These are phyloP conservation scores for Cryphonectria radicalis DNA, from an alignment of 2,329 filamentous ascomycete genomes.

Conservation along the genomic window DNA sequence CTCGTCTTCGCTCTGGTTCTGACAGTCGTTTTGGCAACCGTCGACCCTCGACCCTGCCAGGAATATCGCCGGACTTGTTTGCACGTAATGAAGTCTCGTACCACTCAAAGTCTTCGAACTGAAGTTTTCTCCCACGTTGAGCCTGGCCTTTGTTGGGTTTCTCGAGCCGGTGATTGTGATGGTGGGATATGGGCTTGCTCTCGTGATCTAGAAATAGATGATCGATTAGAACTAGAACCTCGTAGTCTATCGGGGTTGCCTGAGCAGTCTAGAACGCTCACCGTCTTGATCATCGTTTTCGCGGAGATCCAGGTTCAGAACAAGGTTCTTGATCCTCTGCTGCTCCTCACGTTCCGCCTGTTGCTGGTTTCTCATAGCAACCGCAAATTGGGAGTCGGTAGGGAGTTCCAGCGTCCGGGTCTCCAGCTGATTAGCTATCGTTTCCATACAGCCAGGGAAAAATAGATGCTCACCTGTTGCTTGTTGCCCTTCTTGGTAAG, in stretches of 20 bases:
- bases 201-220: slow-evolving; percentile 49
- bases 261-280: slow-evolving; percentile 50
- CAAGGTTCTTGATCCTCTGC: slow-evolving; percentile 96
- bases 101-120: slow-evolving; percentile 98
- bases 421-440: slow-evolving; percentile 47
- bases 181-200: slow-evolving; percentile 49
- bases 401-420: slow-evolving; percentile 89
- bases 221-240: slow-evolving; percentile 14
- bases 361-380: slow-evolving; percentile 95
- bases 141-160: slow-evolving; percentile 65
- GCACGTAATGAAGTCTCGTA: slow-evolving; percentile 50
- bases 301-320: slow-evolving; percentile 92
- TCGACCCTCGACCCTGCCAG: slow-evolving; percentile 15
- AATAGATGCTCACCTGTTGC: slow-evolving; percentile 69
- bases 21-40: slow-evolving; percentile 17
- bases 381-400: slow-evolving; percentile 89
- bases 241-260: neutral
- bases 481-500: slow-evolving; percentile 96
- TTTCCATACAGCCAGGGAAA: neutral
- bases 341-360: slow-evolving; percentile 95
- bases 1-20: slow-evolving; percentile 16
- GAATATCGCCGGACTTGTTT: slow-evolving; percentile 4
- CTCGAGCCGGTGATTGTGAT: slow-evolving; percentile 59
- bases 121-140: slow-evolving; percentile 86
- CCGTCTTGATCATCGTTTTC: slow-evolving; percentile 81